Evolutionary conservation across 2,329 filamentous ascomycete species (phyloP).

Genomic region (Trichoderma cornu-damae): DNA sequence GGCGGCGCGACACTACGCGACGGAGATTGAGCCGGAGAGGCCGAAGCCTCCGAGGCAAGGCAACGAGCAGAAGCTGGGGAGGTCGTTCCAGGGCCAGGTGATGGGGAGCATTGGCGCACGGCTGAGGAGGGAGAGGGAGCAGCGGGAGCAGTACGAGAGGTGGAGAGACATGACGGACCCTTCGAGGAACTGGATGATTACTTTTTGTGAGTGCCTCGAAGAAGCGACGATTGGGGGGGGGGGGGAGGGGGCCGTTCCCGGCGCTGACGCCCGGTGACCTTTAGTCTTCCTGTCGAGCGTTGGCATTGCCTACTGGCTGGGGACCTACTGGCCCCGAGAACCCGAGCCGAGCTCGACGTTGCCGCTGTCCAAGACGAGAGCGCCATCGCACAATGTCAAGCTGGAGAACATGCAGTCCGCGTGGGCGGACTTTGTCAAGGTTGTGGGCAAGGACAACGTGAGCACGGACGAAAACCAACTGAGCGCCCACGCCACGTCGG

Average conservation of each 20-base stretch:
- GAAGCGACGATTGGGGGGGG: not conserved
- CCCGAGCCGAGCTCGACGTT: conserved; percentile 53
- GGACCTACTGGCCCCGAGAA: conserved; percentile 49
- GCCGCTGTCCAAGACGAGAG: conserved; percentile 47
- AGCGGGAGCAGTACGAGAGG: conserved; percentile 46
- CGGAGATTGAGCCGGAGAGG: conserved; percentile 35
- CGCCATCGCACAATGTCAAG: conserved; percentile 54
- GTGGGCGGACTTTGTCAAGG: conserved; percentile 62
- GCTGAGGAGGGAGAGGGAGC: conserved; percentile 49
- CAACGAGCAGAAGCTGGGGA: conserved; percentile 36
- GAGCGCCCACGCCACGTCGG: conserved; percentile 52
- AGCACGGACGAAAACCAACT: conserved; percentile 55
- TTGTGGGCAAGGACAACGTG: conserved; percentile 61
- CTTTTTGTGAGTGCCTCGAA: conserved; percentile 44
- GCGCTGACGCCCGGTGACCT: not conserved
- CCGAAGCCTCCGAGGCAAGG: conserved; percentile 28
- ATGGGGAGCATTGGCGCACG: conserved; percentile 54
- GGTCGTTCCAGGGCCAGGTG: conserved; percentile 54
- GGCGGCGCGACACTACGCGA: conserved; percentile 31
- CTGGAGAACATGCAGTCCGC: conserved; percentile 62
- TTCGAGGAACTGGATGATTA: conserved; percentile 46
- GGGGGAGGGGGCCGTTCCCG: no score
- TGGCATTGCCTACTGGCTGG: conserved; percentile 53
- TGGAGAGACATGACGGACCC: conserved; percentile 39
- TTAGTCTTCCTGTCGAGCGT: conserved; percentile 50